Percentiles rank a stretch among this genome's conserved stretches.
Evolutionary conservation across 805 yeast species (phyloP).

Genomic region (Saccharomycopsis sp.): DNA sequence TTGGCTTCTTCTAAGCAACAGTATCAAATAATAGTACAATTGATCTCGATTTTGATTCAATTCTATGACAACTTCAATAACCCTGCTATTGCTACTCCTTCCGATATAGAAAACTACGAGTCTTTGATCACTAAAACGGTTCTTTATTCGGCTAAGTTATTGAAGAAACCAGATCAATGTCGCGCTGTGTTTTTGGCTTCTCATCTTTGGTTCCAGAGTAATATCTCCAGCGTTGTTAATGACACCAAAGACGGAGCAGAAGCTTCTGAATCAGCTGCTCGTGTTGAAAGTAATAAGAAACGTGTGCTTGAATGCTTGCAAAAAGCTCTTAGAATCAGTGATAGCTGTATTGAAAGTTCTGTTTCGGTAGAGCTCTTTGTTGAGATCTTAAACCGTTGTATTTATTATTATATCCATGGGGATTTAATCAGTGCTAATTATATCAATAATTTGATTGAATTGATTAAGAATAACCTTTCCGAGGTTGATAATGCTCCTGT

Average conservation of each 20-base stretch:
- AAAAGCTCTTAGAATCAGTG: constrained; percentile 82
- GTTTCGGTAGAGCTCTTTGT: constrained; percentile 78
- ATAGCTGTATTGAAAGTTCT: constrained; percentile 79
- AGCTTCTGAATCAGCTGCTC: constrained; percentile 12
- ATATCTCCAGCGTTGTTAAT: background rate
- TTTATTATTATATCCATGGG: constrained; percentile 81
- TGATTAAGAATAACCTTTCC: constrained; percentile 59
- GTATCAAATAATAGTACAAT: constrained; percentile 31
- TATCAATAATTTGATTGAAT: constrained; percentile 79
- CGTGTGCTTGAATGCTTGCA: constrained; percentile 88
- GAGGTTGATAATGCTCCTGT: constrained; percentile 34
- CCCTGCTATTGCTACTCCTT: constrained; percentile 5
- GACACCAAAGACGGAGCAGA: background rate
- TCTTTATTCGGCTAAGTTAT: constrained; percentile 76
- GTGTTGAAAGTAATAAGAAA: constrained; percentile 38
- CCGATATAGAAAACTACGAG: constrained; percentile 63
- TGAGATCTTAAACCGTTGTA: constrained; percentile 80
- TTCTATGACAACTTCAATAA: constrained; percentile 16
- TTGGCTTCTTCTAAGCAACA: constrained; percentile 44
- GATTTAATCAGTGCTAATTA: constrained; percentile 66
- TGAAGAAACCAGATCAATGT: constrained; percentile 93
- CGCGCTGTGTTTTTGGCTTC: constrained; percentile 82
- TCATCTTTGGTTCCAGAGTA: constrained; percentile 64
- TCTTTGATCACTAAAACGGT: constrained; percentile 79
- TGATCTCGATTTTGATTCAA: constrained; percentile 15